Conservation (phyloP, 495 filamentous ascomycete species). For the Bacidia rubella region DNA sequence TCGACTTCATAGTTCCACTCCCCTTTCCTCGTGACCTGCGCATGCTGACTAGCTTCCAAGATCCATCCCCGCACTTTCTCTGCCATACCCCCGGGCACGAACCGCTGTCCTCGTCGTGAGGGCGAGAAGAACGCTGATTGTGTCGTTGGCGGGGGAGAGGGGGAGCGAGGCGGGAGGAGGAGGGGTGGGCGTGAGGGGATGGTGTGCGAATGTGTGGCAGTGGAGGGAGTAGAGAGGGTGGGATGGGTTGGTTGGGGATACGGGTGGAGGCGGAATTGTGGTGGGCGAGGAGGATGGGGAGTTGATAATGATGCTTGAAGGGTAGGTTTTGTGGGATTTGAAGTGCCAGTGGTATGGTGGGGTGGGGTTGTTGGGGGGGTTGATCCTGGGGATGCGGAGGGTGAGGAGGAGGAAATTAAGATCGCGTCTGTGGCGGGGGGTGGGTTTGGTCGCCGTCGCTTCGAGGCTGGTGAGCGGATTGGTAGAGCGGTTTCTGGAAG, state of each 20-base stretch:
- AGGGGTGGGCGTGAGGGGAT: neutral
- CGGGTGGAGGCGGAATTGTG: neutral
- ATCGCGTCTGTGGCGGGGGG: neutral
- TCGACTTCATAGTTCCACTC: neutral
- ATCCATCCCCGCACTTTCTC: neutral
- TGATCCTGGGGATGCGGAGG: neutral
- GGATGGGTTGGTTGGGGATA: neutral
- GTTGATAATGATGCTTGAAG: neutral
- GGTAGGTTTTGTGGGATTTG: neutral
- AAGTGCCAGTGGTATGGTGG: neutral
- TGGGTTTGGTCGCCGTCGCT: neutral
- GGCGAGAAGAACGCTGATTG: neutral
- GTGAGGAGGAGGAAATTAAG: slow-evolving; percentile 1
- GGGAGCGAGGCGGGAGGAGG: neutral
- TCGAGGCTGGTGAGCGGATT: neutral
- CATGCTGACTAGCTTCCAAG: neutral
- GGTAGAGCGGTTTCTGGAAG: neutral
- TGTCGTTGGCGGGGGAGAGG: neutral
- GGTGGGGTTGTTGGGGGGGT: slow-evolving; percentile 3
- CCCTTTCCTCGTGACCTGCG: neutral
- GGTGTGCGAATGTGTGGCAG: neutral
- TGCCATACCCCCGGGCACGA: neutral
- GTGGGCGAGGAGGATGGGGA: neutral
- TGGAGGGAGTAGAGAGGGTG: neutral
- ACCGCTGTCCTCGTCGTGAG: neutral